Evolutionary conservation across 768 basidiomycete genomes (phyloP).

Genomic region (Russula lepida): DNA sequence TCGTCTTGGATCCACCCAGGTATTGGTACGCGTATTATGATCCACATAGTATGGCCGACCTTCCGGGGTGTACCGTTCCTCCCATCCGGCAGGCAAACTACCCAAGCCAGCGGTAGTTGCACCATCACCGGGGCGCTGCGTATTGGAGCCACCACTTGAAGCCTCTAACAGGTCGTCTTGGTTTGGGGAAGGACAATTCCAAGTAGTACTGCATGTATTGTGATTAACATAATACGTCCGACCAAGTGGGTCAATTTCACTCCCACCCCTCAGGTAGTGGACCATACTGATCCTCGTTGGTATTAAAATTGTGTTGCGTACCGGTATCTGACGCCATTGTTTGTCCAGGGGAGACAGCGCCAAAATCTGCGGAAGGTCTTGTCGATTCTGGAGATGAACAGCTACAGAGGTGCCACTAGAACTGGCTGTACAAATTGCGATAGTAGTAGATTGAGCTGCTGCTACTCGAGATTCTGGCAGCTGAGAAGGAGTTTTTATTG

Average conservation of each 20-base stretch:
- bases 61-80: constrained; percentile 97
- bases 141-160: constrained; percentile 31
- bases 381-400: constrained; percentile 19
- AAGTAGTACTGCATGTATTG: constrained; percentile 94
- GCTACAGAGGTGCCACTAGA: constrained; percentile 25
- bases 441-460: constrained; percentile 22
- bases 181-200: constrained; percentile 84
- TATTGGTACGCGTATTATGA: constrained; percentile 97
- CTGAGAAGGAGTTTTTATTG: constrained; percentile 29
- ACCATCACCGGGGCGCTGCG: constrained; percentile 29
- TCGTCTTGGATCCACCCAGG: constrained; percentile 99
- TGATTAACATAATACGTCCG: constrained; percentile 98
- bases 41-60: constrained; percentile 99
- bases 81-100: constrained; percentile 93
- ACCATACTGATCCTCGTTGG: constrained; percentile 90
- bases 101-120: constrained; percentile 71
- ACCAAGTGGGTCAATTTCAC: constrained; percentile 91
- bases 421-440: constrained; percentile 31
- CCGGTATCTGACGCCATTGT: constrained; percentile 28
- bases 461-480: constrained; percentile 26
- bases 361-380: constrained; percentile 33
- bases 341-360: constrained; percentile 24
- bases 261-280: constrained; percentile 92
- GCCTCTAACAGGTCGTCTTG: constrained; percentile 80
- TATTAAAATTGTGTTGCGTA: constrained; percentile 75